Evolutionary conservation across 345 rosid genomes (phyloP), one percentile per base, ranked within the genome.

Genomic region (Brassica cretica): DNA sequence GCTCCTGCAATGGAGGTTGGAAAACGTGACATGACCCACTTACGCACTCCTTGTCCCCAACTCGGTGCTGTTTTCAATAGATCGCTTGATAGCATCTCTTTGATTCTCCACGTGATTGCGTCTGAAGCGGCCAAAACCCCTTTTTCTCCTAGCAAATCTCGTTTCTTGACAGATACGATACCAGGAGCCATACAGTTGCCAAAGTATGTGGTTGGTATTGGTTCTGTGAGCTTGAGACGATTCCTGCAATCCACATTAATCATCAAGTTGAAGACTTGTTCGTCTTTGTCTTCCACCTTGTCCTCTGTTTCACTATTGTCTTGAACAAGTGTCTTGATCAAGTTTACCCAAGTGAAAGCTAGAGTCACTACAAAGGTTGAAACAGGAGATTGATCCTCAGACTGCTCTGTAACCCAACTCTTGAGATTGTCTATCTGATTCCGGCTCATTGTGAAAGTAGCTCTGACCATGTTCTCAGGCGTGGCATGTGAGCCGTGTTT

Each of bases 151-250:
- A 80, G n/a, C 37, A 88, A 64, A 6, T 85, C 78, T 8, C 56
- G 55, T 68, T 73, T 82, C 44, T 73, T 84, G 25, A 73, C 82
- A 1, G 74, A 24, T 11, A 80, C 66, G 0, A 82, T 18, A 8
- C 70, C 72, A 0, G 72, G 77, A 2, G 83, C 82, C n/a, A 85
- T n/a, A 14, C 87, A 85, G 58, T 86, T 88, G 0, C 87, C 86
- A 39, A 84, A 86, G 70, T 88, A 88, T 1, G 83, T 82, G 3
- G 25, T 19, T 5, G 87, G 86, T 44, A 83, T 35, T 0, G 75
- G 76, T 74, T 74, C 67, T 25, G 44, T n/a, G 8, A 35, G 68
- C 51, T 78, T 78, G 8, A 65, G 12, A 7, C 85, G 83, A 8
- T 72, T 78, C 41, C 81, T 78, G 77, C 81, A 78, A 72, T 78